These are phyloP conservation scores for Candida adriatica DNA, from an alignment of 805 yeast genomes.

Conservation along the genomic window DNA sequence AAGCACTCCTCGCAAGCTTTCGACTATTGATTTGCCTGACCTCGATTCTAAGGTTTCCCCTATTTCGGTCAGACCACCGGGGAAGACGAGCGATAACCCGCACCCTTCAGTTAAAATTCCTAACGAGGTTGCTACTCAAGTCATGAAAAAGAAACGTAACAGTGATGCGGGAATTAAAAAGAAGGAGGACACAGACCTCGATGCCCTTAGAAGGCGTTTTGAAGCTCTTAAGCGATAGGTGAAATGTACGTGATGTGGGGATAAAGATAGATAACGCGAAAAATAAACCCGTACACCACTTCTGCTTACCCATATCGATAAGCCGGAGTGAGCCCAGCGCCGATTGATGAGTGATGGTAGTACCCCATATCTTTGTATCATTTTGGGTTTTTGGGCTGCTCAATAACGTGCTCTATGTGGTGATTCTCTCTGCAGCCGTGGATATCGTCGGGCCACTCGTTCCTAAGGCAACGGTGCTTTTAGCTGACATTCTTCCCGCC, in stretches of 20 bases:
- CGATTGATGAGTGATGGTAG: neutral
- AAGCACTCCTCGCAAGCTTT: constrained; percentile 19
- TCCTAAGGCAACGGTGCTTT: constrained; percentile 79
- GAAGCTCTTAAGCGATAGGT: constrained; percentile 58
- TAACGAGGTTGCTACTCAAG: constrained; percentile 32
- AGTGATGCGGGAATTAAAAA: constrained; percentile 19
- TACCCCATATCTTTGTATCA: constrained; percentile 31
- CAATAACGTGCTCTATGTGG: constrained; percentile 86
- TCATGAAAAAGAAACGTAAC: constrained; percentile 22
- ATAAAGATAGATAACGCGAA: too few species aligned
- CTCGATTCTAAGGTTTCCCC: constrained; percentile 27
- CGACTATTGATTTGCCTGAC: constrained; percentile 14
- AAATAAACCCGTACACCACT: constrained; percentile 1
- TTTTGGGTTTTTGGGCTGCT: constrained; percentile 83
- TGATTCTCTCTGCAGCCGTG: constrained; percentile 84
- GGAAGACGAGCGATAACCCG: constrained; percentile 33
- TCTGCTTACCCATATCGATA: too few species aligned
- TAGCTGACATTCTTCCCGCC: constrained; percentile 86
- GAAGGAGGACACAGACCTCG: constrained; percentile 43
- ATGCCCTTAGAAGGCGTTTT: constrained; percentile 61
- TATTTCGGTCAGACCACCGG: constrained; percentile 36
- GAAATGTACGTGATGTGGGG: neutral
- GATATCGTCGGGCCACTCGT: constrained; percentile 79
- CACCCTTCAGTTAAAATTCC: constrained; percentile 34
- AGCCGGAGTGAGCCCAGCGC: neutral